Evolutionary conservation across 345 rosid genomes (phyloP), one percentile per base, ranked within the genome.

Genomic region (Melastoma malabathricum): DNA sequence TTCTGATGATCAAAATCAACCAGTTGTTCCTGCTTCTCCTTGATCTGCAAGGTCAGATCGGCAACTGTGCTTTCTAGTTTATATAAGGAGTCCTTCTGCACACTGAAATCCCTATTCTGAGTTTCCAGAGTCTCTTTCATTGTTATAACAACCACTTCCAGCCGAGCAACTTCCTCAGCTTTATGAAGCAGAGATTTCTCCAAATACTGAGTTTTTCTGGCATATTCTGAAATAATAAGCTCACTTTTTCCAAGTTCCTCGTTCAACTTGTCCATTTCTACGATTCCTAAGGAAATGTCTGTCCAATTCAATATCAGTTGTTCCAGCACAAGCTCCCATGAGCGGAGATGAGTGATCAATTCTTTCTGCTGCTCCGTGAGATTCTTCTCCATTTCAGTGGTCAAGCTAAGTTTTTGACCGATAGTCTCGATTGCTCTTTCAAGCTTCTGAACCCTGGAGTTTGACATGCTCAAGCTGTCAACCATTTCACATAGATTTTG

Each of bases 361-460:
- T 68, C 79, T 64, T 31, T 54, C 59, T 72, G 78, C 62, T 51
- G 60, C 64, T 69, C 72, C 55, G 67, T 68, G 64, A 65, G 53
- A 48, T 50, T 69, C 55, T 77, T 85, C 61, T 80, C 94, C 46
- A 72, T 60, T 68, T 75, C 83, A 49, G 76, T 64, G 64, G 77
- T 65, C 49, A 50, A 62, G 64, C 69, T 62, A 63, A 79, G 65
- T 67, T 60, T 78, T 48, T 67, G 70, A 56, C 76, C 68, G 58
- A 84, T 46, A 61, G 69, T 65, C 60, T 86, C 96, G 46, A 74
- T 54, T 62, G 74, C 67, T 62, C 56, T 68, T 70, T 82, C 89
- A 68, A 84, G 85, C 65, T 77, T 84, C 67, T 75, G 71, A 52
- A 71, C 55, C 56, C 67, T 48, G 22, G 66, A 55, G 69, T 62